Conservation (phyloP, 305 asterid species). For the Caryopteris hybrid region DNA sequence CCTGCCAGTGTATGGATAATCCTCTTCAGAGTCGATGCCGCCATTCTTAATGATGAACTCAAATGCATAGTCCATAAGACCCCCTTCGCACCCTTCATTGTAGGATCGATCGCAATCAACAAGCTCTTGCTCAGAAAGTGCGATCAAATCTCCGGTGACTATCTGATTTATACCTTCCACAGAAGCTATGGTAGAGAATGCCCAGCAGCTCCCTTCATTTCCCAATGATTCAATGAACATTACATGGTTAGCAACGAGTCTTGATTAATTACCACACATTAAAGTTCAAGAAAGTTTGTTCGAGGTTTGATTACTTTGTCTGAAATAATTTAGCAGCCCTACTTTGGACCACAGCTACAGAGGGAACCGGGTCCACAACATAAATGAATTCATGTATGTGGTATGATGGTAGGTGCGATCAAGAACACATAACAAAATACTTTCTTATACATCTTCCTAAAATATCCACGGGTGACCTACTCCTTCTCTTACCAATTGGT, state of each 20-base stretch:
- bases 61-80: too few relatives aligned
- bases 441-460: not conserved
- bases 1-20: constrained; percentile 61
- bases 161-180: constrained; percentile 70
- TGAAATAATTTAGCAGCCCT: constrained; percentile 5
- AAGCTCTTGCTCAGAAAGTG: constrained; percentile 80
- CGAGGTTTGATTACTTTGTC: not conserved
- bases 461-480: too few relatives aligned
- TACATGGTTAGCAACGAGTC: not conserved
- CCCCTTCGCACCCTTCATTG: constrained; percentile 73
- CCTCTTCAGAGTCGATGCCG: constrained; percentile 74
- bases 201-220: constrained; percentile 89
- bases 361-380: not conserved
- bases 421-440: not conserved
- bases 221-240: constrained; percentile 7
- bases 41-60: constrained; percentile 67
- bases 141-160: constrained; percentile 48
- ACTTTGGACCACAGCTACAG: not conserved
- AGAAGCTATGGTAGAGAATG: constrained; percentile 65
- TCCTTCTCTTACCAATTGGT: too few relatives aligned
- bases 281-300: not conserved
- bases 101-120: constrained; percentile 65
- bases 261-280: not conserved
- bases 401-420: too few relatives aligned
- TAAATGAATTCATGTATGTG: constrained; percentile 11